Percentiles rank a stretch among this genome's conserved stretches.
phyloP scores from a whole-genome alignment of 2,329 filamentous ascomycete genomes.

The Pseudogymnoascus sp. region DNA sequence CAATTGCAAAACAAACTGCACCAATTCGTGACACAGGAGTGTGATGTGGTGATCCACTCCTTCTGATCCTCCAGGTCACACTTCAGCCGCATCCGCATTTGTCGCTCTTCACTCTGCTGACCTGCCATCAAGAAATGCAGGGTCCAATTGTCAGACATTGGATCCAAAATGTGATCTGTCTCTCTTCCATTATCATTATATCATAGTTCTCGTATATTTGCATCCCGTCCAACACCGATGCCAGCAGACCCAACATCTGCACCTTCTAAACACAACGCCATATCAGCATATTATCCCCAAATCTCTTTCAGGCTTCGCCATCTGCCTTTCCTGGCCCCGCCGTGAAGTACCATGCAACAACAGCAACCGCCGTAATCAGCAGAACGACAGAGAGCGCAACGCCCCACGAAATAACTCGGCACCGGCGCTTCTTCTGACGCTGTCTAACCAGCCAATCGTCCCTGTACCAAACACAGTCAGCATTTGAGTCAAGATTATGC shows the following conservation, averaged over 20 bases:
- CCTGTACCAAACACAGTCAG: constrained; percentile 13
- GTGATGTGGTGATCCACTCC: neutral
- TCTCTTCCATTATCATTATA: neutral
- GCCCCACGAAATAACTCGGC: constrained; percentile 18
- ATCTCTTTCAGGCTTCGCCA: neutral
- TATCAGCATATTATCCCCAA: neutral
- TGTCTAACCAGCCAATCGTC: constrained; percentile 28
- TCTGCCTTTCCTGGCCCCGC: neutral
- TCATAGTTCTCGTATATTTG: neutral
- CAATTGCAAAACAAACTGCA: neutral
- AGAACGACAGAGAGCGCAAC: constrained; percentile 20
- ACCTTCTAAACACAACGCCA: neutral
- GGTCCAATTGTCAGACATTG: neutral
- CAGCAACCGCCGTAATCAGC: constrained; percentile 18
- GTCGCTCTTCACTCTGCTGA: neutral
- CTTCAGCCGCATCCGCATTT: neutral
- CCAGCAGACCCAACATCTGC: neutral
- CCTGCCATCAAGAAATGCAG: neutral
- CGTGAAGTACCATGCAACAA: constrained; percentile 24
- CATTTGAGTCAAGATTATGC: neutral
- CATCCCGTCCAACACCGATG: neutral
- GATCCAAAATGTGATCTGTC: neutral
- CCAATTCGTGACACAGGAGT: neutral
- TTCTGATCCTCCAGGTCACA: neutral
- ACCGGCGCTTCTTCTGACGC: constrained; percentile 23